A percentile compares a stretch with the other conserved stretches of the same genome.
phyloP scores from a whole-genome alignment of 2,329 filamentous ascomycete genomes.

The Sporothrix euskadiensis region DNA sequence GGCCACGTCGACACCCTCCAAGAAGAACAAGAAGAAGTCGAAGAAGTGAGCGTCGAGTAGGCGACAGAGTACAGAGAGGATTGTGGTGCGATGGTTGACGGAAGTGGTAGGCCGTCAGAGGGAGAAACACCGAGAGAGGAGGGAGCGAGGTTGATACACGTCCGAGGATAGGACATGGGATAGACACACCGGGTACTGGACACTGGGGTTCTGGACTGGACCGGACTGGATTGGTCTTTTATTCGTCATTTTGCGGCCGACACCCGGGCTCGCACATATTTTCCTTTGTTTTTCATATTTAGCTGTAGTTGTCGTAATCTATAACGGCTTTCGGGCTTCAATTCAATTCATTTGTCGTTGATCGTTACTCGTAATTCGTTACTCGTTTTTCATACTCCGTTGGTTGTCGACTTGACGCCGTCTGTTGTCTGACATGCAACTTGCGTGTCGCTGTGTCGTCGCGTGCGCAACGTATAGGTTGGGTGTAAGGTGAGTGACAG shows the following conservation, averaged over 20 bases:
- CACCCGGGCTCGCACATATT: neutral
- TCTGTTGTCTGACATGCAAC: neutral
- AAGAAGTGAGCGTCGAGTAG: slow-evolving; percentile 19
- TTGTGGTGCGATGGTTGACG: neutral
- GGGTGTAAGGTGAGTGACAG: neutral
- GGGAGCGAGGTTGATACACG: neutral
- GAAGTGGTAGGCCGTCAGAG: neutral
- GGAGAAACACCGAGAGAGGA: neutral
- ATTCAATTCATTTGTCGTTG: neutral
- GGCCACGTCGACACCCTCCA: slow-evolving; percentile 13
- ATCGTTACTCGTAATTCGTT: neutral
- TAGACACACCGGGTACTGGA: slow-evolving; percentile 2
- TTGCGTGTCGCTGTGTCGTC: neutral
- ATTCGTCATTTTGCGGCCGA: slow-evolving; percentile 6
- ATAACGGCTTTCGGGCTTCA: neutral
- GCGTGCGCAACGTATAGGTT: neutral
- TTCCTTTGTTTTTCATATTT: slow-evolving; percentile 5
- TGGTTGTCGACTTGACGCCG: neutral
- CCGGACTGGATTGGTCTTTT: neutral
- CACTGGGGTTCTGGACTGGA: neutral
- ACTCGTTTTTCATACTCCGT: neutral
- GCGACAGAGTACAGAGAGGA: neutral
- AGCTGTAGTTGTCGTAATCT: slow-evolving; percentile 3
- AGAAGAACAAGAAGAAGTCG: slow-evolving; percentile 27
- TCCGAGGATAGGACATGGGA: neutral